Base-by-base conservation (phyloP, 2,329 filamentous ascomycete genomes). In the Thielaviopsis ethacetica region DNA sequence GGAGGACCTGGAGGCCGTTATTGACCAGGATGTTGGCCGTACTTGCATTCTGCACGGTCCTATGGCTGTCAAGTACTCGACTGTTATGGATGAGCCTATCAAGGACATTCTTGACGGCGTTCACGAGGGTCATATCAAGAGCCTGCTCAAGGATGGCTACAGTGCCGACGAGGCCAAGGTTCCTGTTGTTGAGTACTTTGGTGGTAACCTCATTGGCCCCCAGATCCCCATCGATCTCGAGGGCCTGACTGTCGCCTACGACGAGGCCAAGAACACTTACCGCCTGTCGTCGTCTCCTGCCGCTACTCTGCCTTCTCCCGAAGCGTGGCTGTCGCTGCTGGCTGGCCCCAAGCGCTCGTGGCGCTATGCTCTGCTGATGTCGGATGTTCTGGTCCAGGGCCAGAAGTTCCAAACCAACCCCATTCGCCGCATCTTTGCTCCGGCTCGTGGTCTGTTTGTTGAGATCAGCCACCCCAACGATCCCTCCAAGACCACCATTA, bases 351-450 rank as follows among this genome's bases (percentile, higher is more conserved):
- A 79, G 62, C 88, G 91, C 67, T 96, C 88, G 55, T 98, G 93
- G 93, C 83, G 91, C 61, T 89, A 96, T 68, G 93, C 93, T 27
- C 82, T 98, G 61, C 91, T 98, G 72, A 88, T 89, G 61, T 86
- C 91, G 0, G 91, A 98, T 65, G 86, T 96, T 27, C 85, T 96
- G 64, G 88, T 96, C 4, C 93, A 98, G 71, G 93, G 91, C 17
- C 86, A 95, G 71, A 90, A 94, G 68, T 97, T 95, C 76, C 89
- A 97, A 75, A 95, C 89, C 60, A 98, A 98, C 73, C 94, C 93
- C 0, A 86, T 96, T 74, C 86, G 85, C 69, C 84, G 91, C 59
- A 90, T 98, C 61, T 91, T 97, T 64, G 85, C 88, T 12, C 93
- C 93, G 15, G 81, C 83, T 15, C 84, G 84, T 38, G 93, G 93